phyloP scores from a whole-genome alignment of 148 eudicot genomes.

The Rhododendron williamsianum region DNA sequence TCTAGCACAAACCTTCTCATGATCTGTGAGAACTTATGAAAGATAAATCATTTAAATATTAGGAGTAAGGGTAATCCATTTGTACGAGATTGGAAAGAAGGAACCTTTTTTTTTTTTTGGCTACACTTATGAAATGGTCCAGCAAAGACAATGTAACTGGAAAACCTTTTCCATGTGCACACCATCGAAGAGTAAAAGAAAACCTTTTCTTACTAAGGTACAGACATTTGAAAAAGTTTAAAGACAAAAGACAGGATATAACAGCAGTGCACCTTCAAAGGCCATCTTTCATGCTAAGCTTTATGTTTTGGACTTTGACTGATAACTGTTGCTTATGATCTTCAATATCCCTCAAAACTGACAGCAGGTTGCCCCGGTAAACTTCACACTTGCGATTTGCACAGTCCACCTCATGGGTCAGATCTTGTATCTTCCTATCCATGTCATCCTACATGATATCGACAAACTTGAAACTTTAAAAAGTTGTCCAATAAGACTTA shows the following conservation, averaged over 20 bases:
- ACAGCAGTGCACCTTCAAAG: conserved; percentile 19
- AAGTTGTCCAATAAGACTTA: not conserved
- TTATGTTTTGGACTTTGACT: conserved; percentile 30
- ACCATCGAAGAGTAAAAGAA: not conserved
- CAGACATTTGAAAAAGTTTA: not conserved
- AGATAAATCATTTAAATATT: not conserved
- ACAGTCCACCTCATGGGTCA: conserved; percentile 26
- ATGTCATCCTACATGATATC: conserved; percentile 29
- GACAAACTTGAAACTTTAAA: not conserved
- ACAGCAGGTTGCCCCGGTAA: conserved; percentile 30
- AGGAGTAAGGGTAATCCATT: not conserved
- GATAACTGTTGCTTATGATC: conserved; percentile 35
- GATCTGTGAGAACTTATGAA: not conserved
- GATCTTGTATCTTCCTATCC: conserved; percentile 36
- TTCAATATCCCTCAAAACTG: conserved; percentile 30
- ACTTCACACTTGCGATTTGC: conserved; percentile 31
- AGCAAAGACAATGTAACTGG: not conserved
- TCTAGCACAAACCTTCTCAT: not conserved
- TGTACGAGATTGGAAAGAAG: not conserved
- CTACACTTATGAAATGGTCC: not conserved
- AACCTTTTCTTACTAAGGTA: not conserved
- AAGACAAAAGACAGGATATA: not conserved
- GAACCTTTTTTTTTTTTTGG: not conserved
- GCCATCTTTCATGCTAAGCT: conserved; percentile 27
- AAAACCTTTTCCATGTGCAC: not conserved